Evolutionary conservation across 805 yeast species (phyloP), one percentile per base, ranked within the genome.

Genomic region (Candida ortonii): DNA sequence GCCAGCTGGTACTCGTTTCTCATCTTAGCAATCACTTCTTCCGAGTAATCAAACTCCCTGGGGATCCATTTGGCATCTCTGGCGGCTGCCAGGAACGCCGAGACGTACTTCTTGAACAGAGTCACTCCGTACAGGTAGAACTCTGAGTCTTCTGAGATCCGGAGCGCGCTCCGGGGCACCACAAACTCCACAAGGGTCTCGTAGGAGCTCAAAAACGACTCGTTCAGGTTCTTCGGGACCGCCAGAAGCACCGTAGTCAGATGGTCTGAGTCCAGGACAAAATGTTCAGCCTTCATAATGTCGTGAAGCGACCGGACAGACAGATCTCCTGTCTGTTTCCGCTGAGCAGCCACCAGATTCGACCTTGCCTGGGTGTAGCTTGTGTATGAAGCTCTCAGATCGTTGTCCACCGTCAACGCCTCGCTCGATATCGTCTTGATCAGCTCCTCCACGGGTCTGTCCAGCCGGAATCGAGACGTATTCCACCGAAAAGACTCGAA

Each of bases 311-410:
- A 84, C 59, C 85, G 80, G 36, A 90, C 89, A 3, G 96, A 81
- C 46, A 93, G 71, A 59, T 93, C 96, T 39, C 99, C 99, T 23
- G 85, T 82, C 60, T 83, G 84, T 64, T 89, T 89, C 54, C 97
- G 78, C 61, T 90, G 95, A 7, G 95, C 90, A 9, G 96, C 88
- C 30, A 80, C 72, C 41, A 88, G 70, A 55, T 80, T 84, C 27
- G 94, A 77, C 63, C 81, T 85, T 30, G 97, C 96, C 30, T 78
- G 74, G 51, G 78, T 84, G 64, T 87, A 93, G 47, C 68, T 71
- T 43, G 82, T 76, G 55, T 73, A 82, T n/a, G 84, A 68, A n/a
- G 73, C 64, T 57, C 85, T 76, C 29, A 93, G 84, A 58, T 93
- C 98, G 32, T 75, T 67, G 57, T 93, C 98, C 49, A 93, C 73